Evolutionary conservation across 2,329 filamentous ascomycete genomes (phyloP).

Genomic region (Akanthomyces muscarius): DNA sequence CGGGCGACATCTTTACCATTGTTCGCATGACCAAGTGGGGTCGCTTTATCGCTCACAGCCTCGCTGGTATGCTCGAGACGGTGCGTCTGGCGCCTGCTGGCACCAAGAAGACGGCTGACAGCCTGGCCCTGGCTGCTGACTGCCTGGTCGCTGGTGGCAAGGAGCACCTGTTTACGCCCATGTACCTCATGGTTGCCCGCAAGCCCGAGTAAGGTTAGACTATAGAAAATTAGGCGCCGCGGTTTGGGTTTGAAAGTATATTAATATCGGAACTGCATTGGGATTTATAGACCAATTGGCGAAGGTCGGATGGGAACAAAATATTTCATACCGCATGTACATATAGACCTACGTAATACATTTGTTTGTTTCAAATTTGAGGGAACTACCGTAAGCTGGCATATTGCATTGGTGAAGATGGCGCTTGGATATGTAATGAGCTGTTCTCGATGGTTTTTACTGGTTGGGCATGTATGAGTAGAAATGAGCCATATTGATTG

Average conservation of each 20-base stretch:
- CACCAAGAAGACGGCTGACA: slow-evolving; percentile 84
- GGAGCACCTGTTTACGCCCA: slow-evolving; percentile 86
- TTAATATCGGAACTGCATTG: background rate
- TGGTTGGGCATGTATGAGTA: no score
- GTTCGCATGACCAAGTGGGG: slow-evolving; percentile 80
- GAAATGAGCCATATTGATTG: no score
- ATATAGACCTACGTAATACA: slow-evolving; percentile 17
- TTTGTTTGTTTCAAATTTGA: background rate
- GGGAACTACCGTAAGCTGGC: no score
- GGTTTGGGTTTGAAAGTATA: background rate
- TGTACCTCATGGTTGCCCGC: slow-evolving; percentile 89
- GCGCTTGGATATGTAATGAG: background rate
- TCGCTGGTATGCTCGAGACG: slow-evolving; percentile 68
- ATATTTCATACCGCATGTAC: slow-evolving; percentile 14
- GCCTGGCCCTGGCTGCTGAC: slow-evolving; percentile 71
- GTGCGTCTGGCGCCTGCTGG: slow-evolving; percentile 69
- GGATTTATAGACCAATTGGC: background rate
- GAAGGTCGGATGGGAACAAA: slow-evolving; percentile 1
- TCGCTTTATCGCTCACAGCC: slow-evolving; percentile 63
- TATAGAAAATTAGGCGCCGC: background rate
- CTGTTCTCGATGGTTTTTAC: background rate
- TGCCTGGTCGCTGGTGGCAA: slow-evolving; percentile 76
- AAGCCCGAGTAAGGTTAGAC: slow-evolving; percentile 53
- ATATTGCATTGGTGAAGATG: no score
- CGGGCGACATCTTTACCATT: slow-evolving; percentile 72